Percentiles rank a stretch among this genome's conserved stretches.
Evolutionary conservation across 2,329 filamentous ascomycete genomes (phyloP).

Genomic region (Monosporascus sp.): DNA sequence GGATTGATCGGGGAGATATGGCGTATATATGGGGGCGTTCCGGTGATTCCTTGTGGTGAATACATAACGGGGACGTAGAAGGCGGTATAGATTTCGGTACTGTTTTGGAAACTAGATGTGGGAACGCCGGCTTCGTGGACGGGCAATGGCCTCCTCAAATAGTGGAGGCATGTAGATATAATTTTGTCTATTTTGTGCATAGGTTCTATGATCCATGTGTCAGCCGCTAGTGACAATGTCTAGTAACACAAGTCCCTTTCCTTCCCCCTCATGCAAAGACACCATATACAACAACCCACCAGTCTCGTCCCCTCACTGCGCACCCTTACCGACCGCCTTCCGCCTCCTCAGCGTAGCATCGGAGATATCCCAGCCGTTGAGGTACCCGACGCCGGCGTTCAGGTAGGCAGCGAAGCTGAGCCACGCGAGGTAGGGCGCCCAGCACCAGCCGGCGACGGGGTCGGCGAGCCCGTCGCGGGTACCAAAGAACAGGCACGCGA

Average conservation of each 20-base stretch:
- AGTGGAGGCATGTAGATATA: slow-evolving; percentile 1
- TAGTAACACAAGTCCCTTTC: background rate
- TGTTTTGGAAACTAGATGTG: too few relatives aligned
- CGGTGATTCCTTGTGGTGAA: too few relatives aligned
- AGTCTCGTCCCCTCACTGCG: background rate
- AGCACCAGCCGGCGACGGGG: slow-evolving; percentile 62
- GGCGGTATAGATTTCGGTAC: too few relatives aligned
- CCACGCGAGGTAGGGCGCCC: slow-evolving; percentile 83
- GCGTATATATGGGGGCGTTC: background rate
- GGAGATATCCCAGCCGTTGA: slow-evolving; percentile 63
- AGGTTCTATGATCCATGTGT: too few relatives aligned
- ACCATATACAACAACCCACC: background rate
- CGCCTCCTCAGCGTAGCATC: slow-evolving; percentile 24
- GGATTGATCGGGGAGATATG: slow-evolving; percentile 1
- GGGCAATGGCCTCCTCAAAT: too few relatives aligned
- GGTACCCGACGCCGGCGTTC: slow-evolving; percentile 59
- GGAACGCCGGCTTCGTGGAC: too few relatives aligned
- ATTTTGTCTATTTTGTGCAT: background rate
- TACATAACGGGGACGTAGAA: too few relatives aligned
- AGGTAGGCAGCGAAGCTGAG: slow-evolving; percentile 83
- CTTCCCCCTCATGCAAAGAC: background rate
- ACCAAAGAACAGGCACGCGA: slow-evolving; percentile 70
- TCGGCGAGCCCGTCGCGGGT: slow-evolving; percentile 72
- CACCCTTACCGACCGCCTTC: slow-evolving; percentile 22
- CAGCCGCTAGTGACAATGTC: background rate